A percentile compares a stretch with the other conserved stretches of the same genome.
These are phyloP conservation scores for Prunus padus DNA, from an alignment of 306 rosid species.

Conservation along the genomic window DNA sequence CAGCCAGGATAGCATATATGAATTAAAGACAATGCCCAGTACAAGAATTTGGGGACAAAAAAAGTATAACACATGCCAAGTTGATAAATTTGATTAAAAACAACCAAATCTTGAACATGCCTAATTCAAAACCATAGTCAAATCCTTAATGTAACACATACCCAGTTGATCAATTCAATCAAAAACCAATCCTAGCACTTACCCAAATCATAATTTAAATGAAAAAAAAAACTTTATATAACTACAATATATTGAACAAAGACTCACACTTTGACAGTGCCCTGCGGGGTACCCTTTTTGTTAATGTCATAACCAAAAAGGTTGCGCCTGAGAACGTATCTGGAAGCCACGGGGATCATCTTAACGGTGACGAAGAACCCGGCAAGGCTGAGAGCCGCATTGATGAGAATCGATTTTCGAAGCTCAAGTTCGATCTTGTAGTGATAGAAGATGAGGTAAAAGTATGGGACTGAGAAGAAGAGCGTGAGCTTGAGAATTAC, in stretches of 20 bases:
- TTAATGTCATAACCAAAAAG: slow-evolving; percentile 90
- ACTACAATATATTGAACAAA: neutral
- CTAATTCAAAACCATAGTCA: slow-evolving; percentile 4
- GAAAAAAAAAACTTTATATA: neutral
- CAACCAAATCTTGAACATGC: neutral
- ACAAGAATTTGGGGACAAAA: too few species aligned
- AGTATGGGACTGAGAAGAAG: slow-evolving; percentile 54
- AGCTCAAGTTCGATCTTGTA: slow-evolving; percentile 59
- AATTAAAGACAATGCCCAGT: too few species aligned
- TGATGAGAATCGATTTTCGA: slow-evolving; percentile 64
- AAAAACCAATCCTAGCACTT: neutral
- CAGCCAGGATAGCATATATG: neutral
- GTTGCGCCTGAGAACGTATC: slow-evolving; percentile 65
- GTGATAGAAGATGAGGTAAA: slow-evolving; percentile 57
- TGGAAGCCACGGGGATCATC: slow-evolving; percentile 84
- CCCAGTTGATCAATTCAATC: neutral
- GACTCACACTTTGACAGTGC: slow-evolving; percentile 79
- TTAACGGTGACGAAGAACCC: slow-evolving; percentile 60
- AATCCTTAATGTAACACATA: slow-evolving; percentile 20
- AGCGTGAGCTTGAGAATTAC: slow-evolving; percentile 60
- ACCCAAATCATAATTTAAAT: slow-evolving; percentile 2
- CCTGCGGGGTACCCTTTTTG: slow-evolving; percentile 83
- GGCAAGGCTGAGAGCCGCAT: slow-evolving; percentile 62
- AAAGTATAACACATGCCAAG: neutral
- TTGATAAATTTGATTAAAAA: neutral